Evolutionary conservation across 1,284 basidiomycete species (phyloP), one percentile per base, ranked within the genome.

Genomic region (Golubevia sp.): DNA sequence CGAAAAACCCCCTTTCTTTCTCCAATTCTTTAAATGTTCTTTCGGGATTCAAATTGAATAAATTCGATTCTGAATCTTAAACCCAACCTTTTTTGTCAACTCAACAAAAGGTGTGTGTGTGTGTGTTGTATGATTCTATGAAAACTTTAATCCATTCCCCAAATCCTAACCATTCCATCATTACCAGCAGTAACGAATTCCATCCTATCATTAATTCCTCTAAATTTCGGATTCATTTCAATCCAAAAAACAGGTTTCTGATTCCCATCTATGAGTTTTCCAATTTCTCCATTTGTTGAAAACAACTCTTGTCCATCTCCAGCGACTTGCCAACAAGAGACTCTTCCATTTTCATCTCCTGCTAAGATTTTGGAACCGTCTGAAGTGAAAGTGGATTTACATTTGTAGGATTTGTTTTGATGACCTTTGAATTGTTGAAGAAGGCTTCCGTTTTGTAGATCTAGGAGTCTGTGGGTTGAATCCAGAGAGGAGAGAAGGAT

Each of bases 241-340:
- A 71, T 71, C 78, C 79, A 81, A 3, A 80, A 56, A 13, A 77
- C 57, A 25, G 72, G 53, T 48, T 60, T 67, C 34, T 56, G 24
- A 56, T 68, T 64, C 49, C 63, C 53, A 58, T 51, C 24, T n/a
- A 56, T 23, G 23, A 48, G 52, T 25, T 53, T 34, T n/a, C 27
- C 25, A 49, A 70, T 62, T 18, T 70, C 51, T 27, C 34, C 55
- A 27, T 7, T 56, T 60, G 7, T 58, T 55, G 27, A 27, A n/a
- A 65, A 27, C 8, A 27, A 30, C 21, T 23, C 23, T 23, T 51
- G 51, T 27, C 64, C 51, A 11, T 63, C 63, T 2, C 26, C 49
- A 13, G 75, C 62, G 13, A 69, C 49, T 51, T 82, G 77, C 79
- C 79, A 82, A 1, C 67, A 71, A 38, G 66, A 56, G 26, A 82